Conservation (phyloP, 192 early-diverging fungal genomes). For the Coemansia sp. region DNA sequence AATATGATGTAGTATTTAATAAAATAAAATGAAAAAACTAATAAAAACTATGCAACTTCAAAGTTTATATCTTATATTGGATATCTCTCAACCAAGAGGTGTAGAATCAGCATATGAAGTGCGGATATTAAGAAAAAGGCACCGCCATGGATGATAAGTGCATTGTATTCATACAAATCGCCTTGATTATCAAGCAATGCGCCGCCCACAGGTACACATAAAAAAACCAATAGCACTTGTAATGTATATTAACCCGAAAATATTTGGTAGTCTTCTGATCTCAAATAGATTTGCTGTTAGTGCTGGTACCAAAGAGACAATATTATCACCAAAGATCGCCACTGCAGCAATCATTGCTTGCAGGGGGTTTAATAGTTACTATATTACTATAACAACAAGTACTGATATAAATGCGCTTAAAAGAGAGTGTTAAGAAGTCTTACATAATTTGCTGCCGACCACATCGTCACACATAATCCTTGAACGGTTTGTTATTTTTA, state of each 20-base stretch:
- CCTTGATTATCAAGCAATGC: constrained; percentile 31
- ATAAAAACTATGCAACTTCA: neutral
- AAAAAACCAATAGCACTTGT: constrained; percentile 21
- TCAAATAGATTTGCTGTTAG: constrained; percentile 39
- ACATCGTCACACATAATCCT: constrained; percentile 16
- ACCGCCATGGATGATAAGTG: constrained; percentile 33
- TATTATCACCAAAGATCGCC: constrained; percentile 27
- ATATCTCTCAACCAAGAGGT: neutral
- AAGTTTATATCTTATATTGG: constrained; percentile 1
- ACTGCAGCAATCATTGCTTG: constrained; percentile 25
- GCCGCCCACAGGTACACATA: constrained; percentile 30
- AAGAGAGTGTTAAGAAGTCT: constrained; percentile 26
- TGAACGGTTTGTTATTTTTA: too few species aligned
- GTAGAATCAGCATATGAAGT: neutral
- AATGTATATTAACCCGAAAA: constrained; percentile 34
- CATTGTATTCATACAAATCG: constrained; percentile 15
- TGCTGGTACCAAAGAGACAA: constrained; percentile 38
- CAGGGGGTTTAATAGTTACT: constrained; percentile 29
- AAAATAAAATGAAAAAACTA: neutral
- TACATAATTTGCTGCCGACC: constrained; percentile 22
- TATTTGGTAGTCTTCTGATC: constrained; percentile 27
- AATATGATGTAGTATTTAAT: neutral
- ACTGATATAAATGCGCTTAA: constrained; percentile 13
- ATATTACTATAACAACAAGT: constrained; percentile 32
- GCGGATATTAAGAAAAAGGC: constrained; percentile 18